These are phyloP conservation scores for Penicillium sp. DNA, from an alignment of 2,329 filamentous ascomycete species.

Conservation along the genomic window DNA sequence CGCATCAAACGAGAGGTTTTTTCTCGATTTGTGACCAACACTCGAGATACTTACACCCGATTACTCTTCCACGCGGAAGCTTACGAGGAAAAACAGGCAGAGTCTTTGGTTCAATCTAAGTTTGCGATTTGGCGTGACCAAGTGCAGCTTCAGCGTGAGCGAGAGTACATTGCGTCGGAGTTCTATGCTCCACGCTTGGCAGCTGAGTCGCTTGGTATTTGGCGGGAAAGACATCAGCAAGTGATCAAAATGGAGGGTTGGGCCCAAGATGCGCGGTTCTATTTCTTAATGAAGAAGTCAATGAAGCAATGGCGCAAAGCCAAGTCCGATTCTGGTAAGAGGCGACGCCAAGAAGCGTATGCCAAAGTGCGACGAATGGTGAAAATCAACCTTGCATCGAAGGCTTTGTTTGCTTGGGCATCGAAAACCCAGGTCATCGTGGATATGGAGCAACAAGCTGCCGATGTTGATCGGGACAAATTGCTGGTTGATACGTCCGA, in stretches of 20 bases:
- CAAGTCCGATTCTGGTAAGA: slow-evolving; percentile 52
- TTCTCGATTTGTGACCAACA: slow-evolving; percentile 42
- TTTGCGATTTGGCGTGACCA: slow-evolving; percentile 41
- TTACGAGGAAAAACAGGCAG: slow-evolving; percentile 34
- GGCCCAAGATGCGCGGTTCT: slow-evolving; percentile 59
- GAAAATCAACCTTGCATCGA: slow-evolving; percentile 56
- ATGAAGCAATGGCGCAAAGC: slow-evolving; percentile 55
- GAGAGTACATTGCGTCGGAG: slow-evolving; percentile 44
- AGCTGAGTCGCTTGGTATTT: slow-evolving; percentile 42
- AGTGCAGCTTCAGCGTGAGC: slow-evolving; percentile 40
- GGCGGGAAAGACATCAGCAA: slow-evolving; percentile 43
- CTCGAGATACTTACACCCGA: slow-evolving; percentile 37
- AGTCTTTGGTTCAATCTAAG: slow-evolving; percentile 37
- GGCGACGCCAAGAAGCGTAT: slow-evolving; percentile 58
- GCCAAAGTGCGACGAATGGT: slow-evolving; percentile 52
- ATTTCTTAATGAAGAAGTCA: slow-evolving; percentile 53
- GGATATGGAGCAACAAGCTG: slow-evolving; percentile 44
- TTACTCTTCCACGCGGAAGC: slow-evolving; percentile 40
- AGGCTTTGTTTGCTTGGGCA: slow-evolving; percentile 43
- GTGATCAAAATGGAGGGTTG: slow-evolving; percentile 52
- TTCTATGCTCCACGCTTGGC: slow-evolving; percentile 46
- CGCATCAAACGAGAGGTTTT: slow-evolving; percentile 43
- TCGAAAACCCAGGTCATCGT: slow-evolving; percentile 32
- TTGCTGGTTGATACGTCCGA: slow-evolving; percentile 35
- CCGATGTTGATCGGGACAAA: slow-evolving; percentile 36